phyloP scores from a whole-genome alignment of 2,329 filamentous ascomycete genomes.

The Penicillium italicum region DNA sequence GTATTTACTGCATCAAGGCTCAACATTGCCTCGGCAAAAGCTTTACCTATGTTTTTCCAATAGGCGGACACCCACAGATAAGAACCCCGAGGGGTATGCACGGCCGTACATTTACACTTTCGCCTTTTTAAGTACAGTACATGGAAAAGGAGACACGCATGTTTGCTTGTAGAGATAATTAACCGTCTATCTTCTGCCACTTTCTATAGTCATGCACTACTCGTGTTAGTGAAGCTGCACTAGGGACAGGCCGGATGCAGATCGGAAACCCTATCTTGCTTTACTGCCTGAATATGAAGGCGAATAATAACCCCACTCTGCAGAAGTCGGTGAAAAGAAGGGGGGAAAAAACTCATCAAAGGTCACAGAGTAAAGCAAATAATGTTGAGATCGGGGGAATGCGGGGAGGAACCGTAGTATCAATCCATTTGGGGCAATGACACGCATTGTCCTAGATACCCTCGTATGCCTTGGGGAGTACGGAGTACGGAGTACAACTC shows the following conservation, averaged over 20 bases:
- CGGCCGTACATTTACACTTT: neutral
- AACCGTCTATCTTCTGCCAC: neutral
- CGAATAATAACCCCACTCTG: neutral
- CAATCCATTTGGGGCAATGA: conserved; percentile 18
- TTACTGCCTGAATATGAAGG: neutral
- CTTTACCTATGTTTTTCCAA: neutral
- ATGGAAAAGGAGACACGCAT: neutral
- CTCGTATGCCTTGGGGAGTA: neutral
- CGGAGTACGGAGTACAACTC: neutral
- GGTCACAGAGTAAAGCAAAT: neutral
- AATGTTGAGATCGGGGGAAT: conserved; percentile 11
- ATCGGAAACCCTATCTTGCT: neutral
- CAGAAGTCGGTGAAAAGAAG: conserved; percentile 1
- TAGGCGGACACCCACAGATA: neutral
- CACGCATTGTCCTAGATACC: conserved; percentile 9
- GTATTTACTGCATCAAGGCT: neutral
- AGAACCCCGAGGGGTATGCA: neutral
- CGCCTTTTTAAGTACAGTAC: neutral
- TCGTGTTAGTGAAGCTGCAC: neutral
- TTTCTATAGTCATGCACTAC: neutral
- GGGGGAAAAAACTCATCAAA: neutral
- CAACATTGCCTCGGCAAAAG: neutral
- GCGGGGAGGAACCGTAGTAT: conserved; percentile 14
- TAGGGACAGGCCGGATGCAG: neutral
- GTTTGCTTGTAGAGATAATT: neutral